Conservation (phyloP, 805 yeast species). For the Saccharomycopsis fibuligera region DNA sequence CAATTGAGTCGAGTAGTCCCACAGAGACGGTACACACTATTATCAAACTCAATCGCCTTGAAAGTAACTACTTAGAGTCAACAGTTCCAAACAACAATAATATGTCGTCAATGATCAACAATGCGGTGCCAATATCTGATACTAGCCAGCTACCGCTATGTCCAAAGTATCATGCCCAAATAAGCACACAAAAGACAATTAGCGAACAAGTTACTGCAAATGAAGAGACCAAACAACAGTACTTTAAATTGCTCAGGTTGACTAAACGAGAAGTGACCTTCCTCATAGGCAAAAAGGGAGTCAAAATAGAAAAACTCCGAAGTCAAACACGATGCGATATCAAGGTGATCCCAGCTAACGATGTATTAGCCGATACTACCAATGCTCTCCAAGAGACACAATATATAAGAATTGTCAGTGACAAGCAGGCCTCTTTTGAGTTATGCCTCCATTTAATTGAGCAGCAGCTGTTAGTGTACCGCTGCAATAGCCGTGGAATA, state of each 20-base stretch:
- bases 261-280: slow-evolving; percentile 33
- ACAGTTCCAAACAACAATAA: too few species aligned
- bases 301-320: slow-evolving; percentile 32
- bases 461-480: neutral
- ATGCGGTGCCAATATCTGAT: too few species aligned
- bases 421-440: slow-evolving; percentile 4
- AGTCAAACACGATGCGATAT: slow-evolving; percentile 32
- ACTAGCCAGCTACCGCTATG: too few species aligned
- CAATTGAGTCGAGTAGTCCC: too few species aligned
- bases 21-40: too few species aligned
- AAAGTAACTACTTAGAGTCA: too few species aligned
- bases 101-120: too few species aligned
- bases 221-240: slow-evolving; percentile 3
- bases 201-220: too few species aligned
- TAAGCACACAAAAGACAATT: too few species aligned
- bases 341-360: slow-evolving; percentile 32
- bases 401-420: slow-evolving; percentile 16
- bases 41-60: too few species aligned
- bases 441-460: slow-evolving; percentile 4
- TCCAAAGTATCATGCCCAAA: too few species aligned
- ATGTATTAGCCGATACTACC: slow-evolving; percentile 17
- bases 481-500: neutral
- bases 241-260: slow-evolving; percentile 17
- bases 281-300: slow-evolving; percentile 40
- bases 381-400: slow-evolving; percentile 5